These are phyloP conservation scores for Alternaria tenuissima DNA, from an alignment of 2,329 filamentous ascomycete genomes.

Conservation along the genomic window DNA sequence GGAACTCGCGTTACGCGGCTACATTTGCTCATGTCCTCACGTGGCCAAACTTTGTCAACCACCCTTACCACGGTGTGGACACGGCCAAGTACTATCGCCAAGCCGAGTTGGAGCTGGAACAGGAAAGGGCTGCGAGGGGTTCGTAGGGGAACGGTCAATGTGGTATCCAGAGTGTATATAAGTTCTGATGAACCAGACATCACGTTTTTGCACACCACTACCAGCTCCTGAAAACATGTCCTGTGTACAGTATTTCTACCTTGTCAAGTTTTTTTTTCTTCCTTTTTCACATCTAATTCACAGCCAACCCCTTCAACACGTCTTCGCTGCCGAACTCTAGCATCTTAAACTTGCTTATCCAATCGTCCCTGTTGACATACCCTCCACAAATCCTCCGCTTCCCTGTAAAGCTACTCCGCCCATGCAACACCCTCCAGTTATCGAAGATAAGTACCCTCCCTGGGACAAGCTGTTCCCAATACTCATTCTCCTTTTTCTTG, in stretches of 20 bases:
- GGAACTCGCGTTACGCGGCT: constrained; percentile 91
- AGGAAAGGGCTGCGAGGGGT: constrained; percentile 60
- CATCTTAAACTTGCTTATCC: constrained; percentile 39
- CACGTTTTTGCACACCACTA: constrained; percentile 39
- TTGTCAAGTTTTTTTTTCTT: neutral
- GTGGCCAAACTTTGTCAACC: constrained; percentile 99
- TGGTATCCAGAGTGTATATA: constrained; percentile 38
- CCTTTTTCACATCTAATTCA: constrained; percentile 23
- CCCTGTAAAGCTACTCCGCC: constrained; percentile 82
- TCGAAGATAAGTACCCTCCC: constrained; percentile 90
- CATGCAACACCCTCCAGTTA: constrained; percentile 94
- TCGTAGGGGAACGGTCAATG: constrained; percentile 17
- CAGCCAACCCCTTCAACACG: constrained; percentile 25
- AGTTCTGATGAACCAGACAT: constrained; percentile 23
- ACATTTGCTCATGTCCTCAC: constrained; percentile 85
- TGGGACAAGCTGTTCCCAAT: constrained; percentile 81
- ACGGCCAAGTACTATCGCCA: constrained; percentile 98
- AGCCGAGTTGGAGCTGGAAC: constrained; percentile 91
- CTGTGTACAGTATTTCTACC: neutral
- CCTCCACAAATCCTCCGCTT: constrained; percentile 88
- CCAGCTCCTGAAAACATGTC: neutral
- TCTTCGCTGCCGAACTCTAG: constrained; percentile 14
- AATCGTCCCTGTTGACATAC: constrained; percentile 60
- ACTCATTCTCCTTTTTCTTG: constrained; percentile 70
- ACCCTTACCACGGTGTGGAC: constrained; percentile 86